phyloP scores from a whole-genome alignment of 495 filamentous ascomycete species.

The Penicillium canescens region DNA sequence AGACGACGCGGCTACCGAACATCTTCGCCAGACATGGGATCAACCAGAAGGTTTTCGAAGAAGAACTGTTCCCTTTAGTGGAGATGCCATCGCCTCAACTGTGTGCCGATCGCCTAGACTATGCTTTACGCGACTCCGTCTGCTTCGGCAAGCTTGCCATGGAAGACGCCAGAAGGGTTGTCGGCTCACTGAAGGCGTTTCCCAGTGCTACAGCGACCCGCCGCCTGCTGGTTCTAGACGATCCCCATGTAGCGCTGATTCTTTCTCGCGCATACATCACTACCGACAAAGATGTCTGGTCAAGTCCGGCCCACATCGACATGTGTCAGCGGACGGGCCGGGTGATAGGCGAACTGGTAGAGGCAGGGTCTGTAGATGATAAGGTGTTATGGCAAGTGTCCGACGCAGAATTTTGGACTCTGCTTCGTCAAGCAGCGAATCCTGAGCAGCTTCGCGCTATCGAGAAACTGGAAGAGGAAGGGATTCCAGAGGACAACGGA shows the following conservation, averaged over 20 bases:
- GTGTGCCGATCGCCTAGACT: conserved; percentile 46
- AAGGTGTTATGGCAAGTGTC: conserved; percentile 36
- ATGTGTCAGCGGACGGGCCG: conserved; percentile 34
- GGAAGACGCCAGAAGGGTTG: conserved; percentile 23
- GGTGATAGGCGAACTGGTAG: conserved; percentile 32
- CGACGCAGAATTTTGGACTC: conserved; percentile 38
- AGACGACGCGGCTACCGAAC: conserved; percentile 32
- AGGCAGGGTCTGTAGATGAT: conserved; percentile 23
- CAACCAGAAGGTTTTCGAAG: conserved; percentile 30
- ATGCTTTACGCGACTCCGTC: conserved; percentile 40
- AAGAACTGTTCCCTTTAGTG: conserved; percentile 42
- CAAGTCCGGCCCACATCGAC: conserved; percentile 30
- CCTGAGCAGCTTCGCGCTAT: conserved; percentile 24
- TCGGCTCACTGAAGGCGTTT: conserved; percentile 28
- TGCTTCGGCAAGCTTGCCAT: conserved; percentile 32
- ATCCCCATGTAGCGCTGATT: conserved; percentile 28
- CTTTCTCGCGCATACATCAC: conserved; percentile 35
- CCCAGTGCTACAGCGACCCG: conserved; percentile 23
- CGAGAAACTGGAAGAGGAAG: conserved; percentile 31
- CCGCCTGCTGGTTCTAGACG: conserved; percentile 36
- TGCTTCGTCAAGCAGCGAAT: conserved; percentile 27
- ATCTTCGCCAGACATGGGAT: conserved; percentile 36
- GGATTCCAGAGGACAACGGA: conserved; percentile 26
- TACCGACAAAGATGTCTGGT: conserved; percentile 39
- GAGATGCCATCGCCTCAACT: conserved; percentile 42